A percentile compares a stretch with the other conserved stretches of the same genome.
These are phyloP conservation scores for Zygotorulaspora sp. DNA, from an alignment of 805 yeast species.

Conservation along the genomic window DNA sequence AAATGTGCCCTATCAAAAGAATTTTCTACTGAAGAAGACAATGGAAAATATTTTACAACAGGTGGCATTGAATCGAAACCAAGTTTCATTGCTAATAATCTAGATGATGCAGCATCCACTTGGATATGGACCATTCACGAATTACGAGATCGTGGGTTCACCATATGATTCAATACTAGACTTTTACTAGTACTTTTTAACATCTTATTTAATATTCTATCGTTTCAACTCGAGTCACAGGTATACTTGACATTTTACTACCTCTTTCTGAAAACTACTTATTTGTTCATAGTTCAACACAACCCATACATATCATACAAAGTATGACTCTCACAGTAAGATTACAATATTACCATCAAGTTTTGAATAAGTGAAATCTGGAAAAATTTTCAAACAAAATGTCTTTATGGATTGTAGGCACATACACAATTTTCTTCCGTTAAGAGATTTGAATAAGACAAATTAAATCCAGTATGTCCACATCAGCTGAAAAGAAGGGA, in stretches of 20 bases:
- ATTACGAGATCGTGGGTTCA: conserved; percentile 49
- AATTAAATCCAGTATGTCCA: conserved; percentile 22
- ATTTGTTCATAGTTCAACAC: too few species aligned
- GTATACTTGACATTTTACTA: too few species aligned
- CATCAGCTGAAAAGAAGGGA: conserved; percentile 30
- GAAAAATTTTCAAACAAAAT: background rate
- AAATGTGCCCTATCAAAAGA: conserved; percentile 55
- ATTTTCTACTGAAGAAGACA: conserved; percentile 48
- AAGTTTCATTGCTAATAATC: conserved; percentile 52
- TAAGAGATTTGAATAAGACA: too few species aligned
- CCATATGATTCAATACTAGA: too few species aligned
- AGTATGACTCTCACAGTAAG: too few species aligned
- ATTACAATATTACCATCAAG: too few species aligned
- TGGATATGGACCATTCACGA: conserved; percentile 78
- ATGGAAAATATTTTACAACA: conserved; percentile 64
- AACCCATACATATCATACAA: conserved; percentile 5
- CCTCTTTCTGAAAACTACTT: too few species aligned
- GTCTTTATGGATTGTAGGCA: too few species aligned
- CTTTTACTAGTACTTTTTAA: too few species aligned
- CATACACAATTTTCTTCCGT: too few species aligned
- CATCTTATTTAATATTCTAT: too few species aligned
- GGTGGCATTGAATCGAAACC: conserved; percentile 56
- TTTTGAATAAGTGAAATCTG: background rate
- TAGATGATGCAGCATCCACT: conserved; percentile 59
- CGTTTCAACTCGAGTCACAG: too few species aligned